Percentiles rank a stretch among this genome's conserved stretches.
Evolutionary conservation across 1,284 basidiomycete species (phyloP).

Genomic region (Apiotrichum mycotoxinovorans): DNA sequence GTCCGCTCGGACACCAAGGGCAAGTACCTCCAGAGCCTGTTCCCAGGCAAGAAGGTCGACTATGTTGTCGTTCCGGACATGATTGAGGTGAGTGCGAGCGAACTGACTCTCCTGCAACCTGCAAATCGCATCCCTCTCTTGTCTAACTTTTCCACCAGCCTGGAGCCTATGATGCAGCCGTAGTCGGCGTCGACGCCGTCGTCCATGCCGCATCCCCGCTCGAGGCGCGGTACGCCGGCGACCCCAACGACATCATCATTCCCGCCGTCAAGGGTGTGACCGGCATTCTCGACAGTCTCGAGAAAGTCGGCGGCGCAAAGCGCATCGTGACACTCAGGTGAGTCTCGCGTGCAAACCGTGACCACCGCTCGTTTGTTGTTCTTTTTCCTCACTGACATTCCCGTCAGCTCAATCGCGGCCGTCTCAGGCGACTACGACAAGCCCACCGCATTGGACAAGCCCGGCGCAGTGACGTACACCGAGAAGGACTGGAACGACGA

Average conservation of each 20-base stretch:
- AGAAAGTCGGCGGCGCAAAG: background rate
- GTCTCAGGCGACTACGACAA: too few relatives aligned
- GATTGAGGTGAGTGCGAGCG: conserved; percentile 50
- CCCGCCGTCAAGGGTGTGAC: conserved; percentile 7
- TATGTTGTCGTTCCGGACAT: conserved; percentile 59
- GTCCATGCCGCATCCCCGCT: conserved; percentile 28
- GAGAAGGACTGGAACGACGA: conserved; percentile 11
- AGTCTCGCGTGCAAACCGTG: background rate
- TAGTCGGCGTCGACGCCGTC: conserved; percentile 64
- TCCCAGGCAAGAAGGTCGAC: conserved; percentile 48
- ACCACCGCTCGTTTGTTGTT: too few relatives aligned
- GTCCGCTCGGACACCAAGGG: conserved; percentile 58
- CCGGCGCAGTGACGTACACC: background rate
- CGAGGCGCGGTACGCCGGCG: conserved; percentile 5
- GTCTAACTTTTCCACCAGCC: too few relatives aligned
- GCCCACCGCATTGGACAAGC: too few relatives aligned
- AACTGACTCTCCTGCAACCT: too few relatives aligned
- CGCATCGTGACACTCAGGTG: conserved; percentile 4
- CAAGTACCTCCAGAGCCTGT: conserved; percentile 54
- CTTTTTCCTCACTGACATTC: background rate
- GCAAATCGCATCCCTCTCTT: too few relatives aligned
- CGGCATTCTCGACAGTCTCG: background rate
- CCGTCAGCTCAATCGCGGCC: background rate
- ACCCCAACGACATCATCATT: background rate
- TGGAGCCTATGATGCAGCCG: conserved; percentile 64